Percentiles rank a stretch among this genome's conserved stretches.
Evolutionary conservation across 2,329 filamentous ascomycete genomes (phyloP).

Genomic region (Penicillium psychrosexuale): DNA sequence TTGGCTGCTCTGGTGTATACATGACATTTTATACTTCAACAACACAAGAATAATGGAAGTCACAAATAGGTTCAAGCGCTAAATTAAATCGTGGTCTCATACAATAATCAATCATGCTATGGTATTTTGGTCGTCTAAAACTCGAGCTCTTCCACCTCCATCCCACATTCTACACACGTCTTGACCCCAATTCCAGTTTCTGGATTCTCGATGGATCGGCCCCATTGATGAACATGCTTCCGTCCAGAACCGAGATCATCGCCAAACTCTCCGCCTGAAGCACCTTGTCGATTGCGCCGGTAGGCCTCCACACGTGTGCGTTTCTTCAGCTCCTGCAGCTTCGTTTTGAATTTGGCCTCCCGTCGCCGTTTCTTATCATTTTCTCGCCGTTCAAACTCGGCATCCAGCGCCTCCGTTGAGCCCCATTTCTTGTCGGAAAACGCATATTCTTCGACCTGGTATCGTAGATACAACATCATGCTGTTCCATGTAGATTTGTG

Average conservation of each 20-base stretch:
- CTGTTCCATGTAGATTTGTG: constrained; percentile 96
- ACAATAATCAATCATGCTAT: background rate
- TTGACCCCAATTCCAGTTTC: constrained; percentile 64
- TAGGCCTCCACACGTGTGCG: constrained; percentile 90
- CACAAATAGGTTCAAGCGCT: background rate
- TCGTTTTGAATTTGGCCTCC: constrained; percentile 86
- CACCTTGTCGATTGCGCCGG: constrained; percentile 62
- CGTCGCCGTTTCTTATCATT: constrained; percentile 78
- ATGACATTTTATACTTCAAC: background rate
- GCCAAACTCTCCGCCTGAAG: constrained; percentile 61
- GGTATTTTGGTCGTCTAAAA: constrained; percentile 41
- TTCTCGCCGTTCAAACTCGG: constrained; percentile 78
- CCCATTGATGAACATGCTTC: constrained; percentile 88
- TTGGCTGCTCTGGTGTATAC: background rate
- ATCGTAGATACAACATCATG: constrained; percentile 96
- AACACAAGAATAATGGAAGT: background rate
- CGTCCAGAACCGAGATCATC: constrained; percentile 66
- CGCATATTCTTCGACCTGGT: constrained; percentile 91
- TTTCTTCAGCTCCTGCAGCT: constrained; percentile 86
- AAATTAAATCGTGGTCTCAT: background rate
- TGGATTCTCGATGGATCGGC: constrained; percentile 55
- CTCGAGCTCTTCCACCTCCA: constrained; percentile 66
- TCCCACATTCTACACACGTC: constrained; percentile 64
- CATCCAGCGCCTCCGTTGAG: constrained; percentile 76
- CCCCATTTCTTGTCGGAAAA: constrained; percentile 85